Conservation (phyloP, 2,329 filamentous ascomycete genomes). For the Byssochlamys sp. region DNA sequence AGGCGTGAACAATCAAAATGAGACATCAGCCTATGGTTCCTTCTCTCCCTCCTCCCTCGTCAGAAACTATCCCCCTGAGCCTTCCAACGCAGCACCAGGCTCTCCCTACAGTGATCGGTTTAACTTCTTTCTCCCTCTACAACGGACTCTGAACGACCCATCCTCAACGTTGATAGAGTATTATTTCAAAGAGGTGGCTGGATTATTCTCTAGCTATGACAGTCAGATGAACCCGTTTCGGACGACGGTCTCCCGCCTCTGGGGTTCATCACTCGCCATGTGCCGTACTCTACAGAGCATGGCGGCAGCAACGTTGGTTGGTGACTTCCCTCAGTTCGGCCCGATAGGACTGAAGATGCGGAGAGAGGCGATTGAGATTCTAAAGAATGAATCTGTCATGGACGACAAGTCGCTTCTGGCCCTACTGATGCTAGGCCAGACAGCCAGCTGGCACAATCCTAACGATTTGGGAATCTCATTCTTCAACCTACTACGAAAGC, state of each 20-base stretch:
- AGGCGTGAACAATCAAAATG: conserved; percentile 4
- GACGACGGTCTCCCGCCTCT: conserved; percentile 48
- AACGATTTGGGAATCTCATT: conserved; percentile 46
- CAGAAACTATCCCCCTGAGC: conserved; percentile 21
- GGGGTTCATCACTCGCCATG: conserved; percentile 49
- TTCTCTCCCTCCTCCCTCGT: conserved; percentile 26
- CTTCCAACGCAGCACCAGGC: background rate
- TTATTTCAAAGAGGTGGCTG: conserved; percentile 55
- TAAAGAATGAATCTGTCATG: conserved; percentile 39
- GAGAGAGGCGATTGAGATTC: conserved; percentile 43
- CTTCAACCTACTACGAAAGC: conserved; percentile 34
- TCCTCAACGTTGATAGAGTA: conserved; percentile 52
- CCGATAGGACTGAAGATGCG: conserved; percentile 43
- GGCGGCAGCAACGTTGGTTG: conserved; percentile 52
- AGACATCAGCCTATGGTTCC: conserved; percentile 11
- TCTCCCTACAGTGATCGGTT: background rate
- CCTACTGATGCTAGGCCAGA: conserved; percentile 50
- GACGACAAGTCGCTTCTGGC: conserved; percentile 49
- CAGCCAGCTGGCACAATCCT: conserved; percentile 52
- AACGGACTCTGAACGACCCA: conserved; percentile 36
- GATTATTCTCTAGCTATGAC: conserved; percentile 56
- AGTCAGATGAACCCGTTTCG: conserved; percentile 53
- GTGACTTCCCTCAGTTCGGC: conserved; percentile 47
- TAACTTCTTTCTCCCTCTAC: conserved; percentile 25
- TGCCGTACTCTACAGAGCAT: conserved; percentile 56